Percentiles rank a stretch among this genome's conserved stretches.
phyloP scores from a whole-genome alignment of 2,329 filamentous ascomycete genomes.

The Ophiostoma ulmi region DNA sequence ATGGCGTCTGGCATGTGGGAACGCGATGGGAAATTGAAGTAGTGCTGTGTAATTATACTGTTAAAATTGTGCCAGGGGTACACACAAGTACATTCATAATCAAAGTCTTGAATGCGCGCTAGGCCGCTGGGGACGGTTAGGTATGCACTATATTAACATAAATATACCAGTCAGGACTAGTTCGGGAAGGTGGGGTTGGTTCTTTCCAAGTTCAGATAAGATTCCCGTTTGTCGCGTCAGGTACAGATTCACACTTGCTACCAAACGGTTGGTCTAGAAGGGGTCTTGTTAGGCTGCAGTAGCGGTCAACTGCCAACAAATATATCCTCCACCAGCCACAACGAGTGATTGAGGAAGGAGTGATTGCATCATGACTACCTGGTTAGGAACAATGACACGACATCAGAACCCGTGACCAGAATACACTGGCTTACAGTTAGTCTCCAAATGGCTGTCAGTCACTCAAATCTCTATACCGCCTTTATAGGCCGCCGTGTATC shows the following conservation, averaged over 20 bases:
- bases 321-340: slow-evolving; percentile 18
- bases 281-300: slow-evolving; percentile 1
- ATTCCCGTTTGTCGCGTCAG: not conserved
- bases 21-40: slow-evolving; percentile 20
- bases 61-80: not conserved
- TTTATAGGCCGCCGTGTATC: not conserved
- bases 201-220: slow-evolving; percentile 4
- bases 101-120: slow-evolving; percentile 20
- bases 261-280: slow-evolving; percentile 13
- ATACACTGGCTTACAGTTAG: no score
- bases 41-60: not conserved
- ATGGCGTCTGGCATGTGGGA: slow-evolving; percentile 14
- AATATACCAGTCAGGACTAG: not conserved
- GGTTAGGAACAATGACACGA: not conserved
- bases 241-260: slow-evolving; percentile 7
- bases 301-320: slow-evolving; percentile 13
- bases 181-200: slow-evolving; percentile 7
- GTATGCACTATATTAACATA: not conserved
- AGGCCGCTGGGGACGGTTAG: slow-evolving; percentile 10
- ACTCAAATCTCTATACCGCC: not conserved
- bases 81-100: not conserved
- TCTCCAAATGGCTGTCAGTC: not conserved
- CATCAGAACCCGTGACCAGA: not conserved
- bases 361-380: not conserved
- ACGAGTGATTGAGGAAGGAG: not conserved